phyloP scores from a whole-genome alignment of 768 basidiomycete genomes.

The Coprinopsis strossmayeri region DNA sequence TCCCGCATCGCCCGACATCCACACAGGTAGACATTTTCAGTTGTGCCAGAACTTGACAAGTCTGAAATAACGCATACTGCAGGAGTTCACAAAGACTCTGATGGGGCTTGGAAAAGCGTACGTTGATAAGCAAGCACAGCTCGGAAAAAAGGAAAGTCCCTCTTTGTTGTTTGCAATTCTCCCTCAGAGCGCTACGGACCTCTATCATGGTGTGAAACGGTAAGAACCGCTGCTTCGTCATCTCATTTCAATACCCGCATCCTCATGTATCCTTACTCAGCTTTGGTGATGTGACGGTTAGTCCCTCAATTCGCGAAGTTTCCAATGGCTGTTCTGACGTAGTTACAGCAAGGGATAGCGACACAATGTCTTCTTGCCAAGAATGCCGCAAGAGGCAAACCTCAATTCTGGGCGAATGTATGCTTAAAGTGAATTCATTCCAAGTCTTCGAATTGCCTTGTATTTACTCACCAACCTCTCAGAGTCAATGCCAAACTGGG shows the following conservation, averaged over 20 bases:
- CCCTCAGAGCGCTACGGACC: slow-evolving; percentile 65
- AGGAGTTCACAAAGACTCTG: slow-evolving; percentile 32
- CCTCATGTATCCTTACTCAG: background rate
- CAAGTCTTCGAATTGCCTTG: background rate
- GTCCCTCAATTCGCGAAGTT: slow-evolving; percentile 7
- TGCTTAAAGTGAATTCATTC: slow-evolving; percentile 54
- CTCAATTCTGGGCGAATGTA: slow-evolving; percentile 79
- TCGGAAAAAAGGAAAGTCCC: slow-evolving; percentile 24
- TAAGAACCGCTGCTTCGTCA: slow-evolving; percentile 26
- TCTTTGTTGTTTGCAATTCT: slow-evolving; percentile 61
- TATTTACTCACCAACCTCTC: too few species aligned
- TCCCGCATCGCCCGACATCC: slow-evolving; percentile 8
- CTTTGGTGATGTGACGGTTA: slow-evolving; percentile 18
- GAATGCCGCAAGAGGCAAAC: slow-evolving; percentile 62
- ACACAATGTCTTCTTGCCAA: slow-evolving; percentile 71
- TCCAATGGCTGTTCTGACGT: slow-evolving; percentile 3
- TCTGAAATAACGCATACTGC: too few species aligned
- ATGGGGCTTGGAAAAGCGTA: slow-evolving; percentile 41
- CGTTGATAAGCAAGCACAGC: slow-evolving; percentile 27
- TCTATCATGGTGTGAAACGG: slow-evolving; percentile 78
- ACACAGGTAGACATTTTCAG: slow-evolving; percentile 1
- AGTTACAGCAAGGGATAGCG: slow-evolving; percentile 63
- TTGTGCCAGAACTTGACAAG: too few species aligned
- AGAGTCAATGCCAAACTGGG: slow-evolving; percentile 84
- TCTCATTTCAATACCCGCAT: background rate